Base-by-base conservation (phyloP, 1,139 yeast genomes). In the Yamadazyma triangularis region DNA sequence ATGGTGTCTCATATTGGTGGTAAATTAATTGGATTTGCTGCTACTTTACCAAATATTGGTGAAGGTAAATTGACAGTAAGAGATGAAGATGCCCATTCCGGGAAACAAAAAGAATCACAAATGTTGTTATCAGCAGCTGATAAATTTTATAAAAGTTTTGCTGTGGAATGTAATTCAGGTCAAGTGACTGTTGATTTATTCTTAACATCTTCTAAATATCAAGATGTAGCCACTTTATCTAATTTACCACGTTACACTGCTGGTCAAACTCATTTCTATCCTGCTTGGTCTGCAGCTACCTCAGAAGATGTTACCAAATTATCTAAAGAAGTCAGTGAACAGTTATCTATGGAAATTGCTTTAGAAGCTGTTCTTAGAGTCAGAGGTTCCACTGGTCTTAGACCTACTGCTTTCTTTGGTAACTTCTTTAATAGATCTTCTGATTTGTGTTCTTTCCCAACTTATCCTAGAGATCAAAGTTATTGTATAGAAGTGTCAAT, bases 181-280 rank as follows among this genome's bases (percentile, higher is more conserved):
- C 96, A 89, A 61, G 84, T 91, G 30, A 75, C 96, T 1, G 85
- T 93, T 31, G 98, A 91, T 56, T 79, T 89, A 77, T 91, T 93
- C 57, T 73, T 91, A 58, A 84, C 95, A 22, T 77, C 93, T 25
- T 69, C 85, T 8, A 73, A 75, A 42, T 91, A 91, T 60, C 95
- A 87, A 62, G 98, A 91, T 59, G 91, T 91, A 41, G 97, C 98
- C 3, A 81, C 97, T 2, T 69, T 91, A 42, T 73, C 95, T 20
- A 86, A 86, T 58, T 73, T 91, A 51, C 93, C 97, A 29, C 78
- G 96, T 45, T 91, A 68, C 64, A 89, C 98, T 29, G 95, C 95
- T 36, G 99, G 99, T 51, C 95, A 89, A 66, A 88, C 96, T 4
- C 95, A 86, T 58, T 89, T 81, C 64, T 91, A 91, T 56, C 96